A percentile compares a stretch with the other conserved stretches of the same genome.
phyloP scores from a whole-genome alignment of 1,284 basidiomycete species.

The Ustilago cynodontis region DNA sequence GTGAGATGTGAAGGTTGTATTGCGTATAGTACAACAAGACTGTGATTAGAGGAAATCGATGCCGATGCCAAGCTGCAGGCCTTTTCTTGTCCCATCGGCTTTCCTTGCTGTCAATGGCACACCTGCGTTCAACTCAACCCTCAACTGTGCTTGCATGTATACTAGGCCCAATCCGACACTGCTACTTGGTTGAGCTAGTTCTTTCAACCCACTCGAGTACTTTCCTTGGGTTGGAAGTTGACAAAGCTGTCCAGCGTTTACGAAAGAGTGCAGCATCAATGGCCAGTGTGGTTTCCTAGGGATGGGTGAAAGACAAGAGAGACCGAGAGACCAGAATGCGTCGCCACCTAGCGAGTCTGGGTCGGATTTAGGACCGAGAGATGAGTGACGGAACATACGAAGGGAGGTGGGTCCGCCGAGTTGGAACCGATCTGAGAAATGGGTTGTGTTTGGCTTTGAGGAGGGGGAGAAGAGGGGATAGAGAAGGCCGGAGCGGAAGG shows the following conservation, averaged over 20 bases:
- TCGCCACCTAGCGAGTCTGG: constrained; percentile 88
- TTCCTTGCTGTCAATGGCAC: constrained; percentile 84
- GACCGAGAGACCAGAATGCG: constrained; percentile 84
- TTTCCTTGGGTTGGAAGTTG: constrained; percentile 68
- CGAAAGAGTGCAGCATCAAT: constrained; percentile 84
- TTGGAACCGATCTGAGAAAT: constrained; percentile 88
- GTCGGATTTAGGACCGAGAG: constrained; percentile 85
- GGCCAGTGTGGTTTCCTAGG: constrained; percentile 87
- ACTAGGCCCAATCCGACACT: constrained; percentile 90
- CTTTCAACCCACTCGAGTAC: not conserved
- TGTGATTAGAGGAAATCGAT: constrained; percentile 70
- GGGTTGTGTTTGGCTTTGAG: constrained; percentile 67
- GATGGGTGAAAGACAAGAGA: constrained; percentile 83
- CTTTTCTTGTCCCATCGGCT: constrained; percentile 82
- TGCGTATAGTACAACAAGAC: not conserved
- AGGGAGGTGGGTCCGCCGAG: constrained; percentile 92
- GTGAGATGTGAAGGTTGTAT: not conserved
- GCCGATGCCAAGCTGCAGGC: constrained; percentile 91
- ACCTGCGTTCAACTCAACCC: constrained; percentile 92
- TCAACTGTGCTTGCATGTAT: constrained; percentile 84
- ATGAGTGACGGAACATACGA: constrained; percentile 85
- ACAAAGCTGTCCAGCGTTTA: constrained; percentile 88
- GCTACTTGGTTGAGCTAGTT: constrained; percentile 72
- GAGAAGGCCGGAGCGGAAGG: constrained; percentile 50
- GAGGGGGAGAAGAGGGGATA: constrained; percentile 51